Evolutionary conservation across 1,284 basidiomycete genomes (phyloP), one percentile per base, ranked within the genome.

Genomic region (Ustilago cynodontis): DNA sequence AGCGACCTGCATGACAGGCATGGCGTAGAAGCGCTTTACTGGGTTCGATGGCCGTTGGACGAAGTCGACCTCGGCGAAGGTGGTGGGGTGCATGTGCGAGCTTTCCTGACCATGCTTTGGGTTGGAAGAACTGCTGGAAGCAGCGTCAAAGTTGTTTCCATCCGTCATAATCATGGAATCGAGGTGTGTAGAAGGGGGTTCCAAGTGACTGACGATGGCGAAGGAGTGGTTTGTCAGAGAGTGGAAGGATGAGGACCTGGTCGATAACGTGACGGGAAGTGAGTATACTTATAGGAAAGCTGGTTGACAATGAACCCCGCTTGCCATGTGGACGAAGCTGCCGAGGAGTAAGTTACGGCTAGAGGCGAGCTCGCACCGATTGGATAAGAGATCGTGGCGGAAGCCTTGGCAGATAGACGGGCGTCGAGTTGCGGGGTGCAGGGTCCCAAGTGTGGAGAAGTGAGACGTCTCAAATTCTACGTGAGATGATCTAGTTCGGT

Each of bases 91-190:
- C 37, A 71, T 16, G 22, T 59, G 69, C 2, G 63, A 43, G 39
- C 22, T 28, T 13, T 56, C 55, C n/a, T 55, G 57, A 41, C 24
- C 59, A 26, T 57, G 11, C 26, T 68, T 68, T 29, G 65, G 58
- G 14, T 45, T 53, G 2, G 58, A 67, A 3, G 71, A 73, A 65
- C 65, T 65, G 62, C 59, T 73, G 20, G 65, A 68, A 45, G 65
- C 62, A 59, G 65, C 62, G 22, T 73, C 71, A 37, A 68, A 68
- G 7, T 54, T 20, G 31, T 73, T 73, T 13, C 68, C 71, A 59
- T 68, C 59, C 37, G 71, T 47, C 71, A 73, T 75, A 20, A 20
- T 62, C 59, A 8, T 11, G 20, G 20, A 33, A 33, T 33, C 31
- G 31, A 33, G 11, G 31, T 11, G 31, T 33, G 31, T 11, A 11